Evolutionary conservation across 345 rosid species (phyloP).

Genomic region (Melastoma malabathricum): DNA sequence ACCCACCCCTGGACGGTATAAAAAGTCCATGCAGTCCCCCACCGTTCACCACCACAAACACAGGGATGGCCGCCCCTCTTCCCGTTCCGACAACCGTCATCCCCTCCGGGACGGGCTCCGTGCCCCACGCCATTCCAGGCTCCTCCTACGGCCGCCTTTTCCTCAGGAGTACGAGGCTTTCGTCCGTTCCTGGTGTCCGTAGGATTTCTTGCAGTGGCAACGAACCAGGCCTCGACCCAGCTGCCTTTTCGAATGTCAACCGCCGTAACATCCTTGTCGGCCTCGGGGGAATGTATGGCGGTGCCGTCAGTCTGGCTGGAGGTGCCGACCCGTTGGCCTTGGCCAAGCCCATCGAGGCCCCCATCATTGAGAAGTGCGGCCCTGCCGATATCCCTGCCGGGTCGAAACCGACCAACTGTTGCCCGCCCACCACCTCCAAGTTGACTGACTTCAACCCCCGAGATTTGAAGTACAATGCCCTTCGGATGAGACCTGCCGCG

Average conservation of each 20-base stretch:
- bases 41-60: not conserved
- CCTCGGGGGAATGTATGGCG: slow-evolving; percentile 39
- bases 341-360: slow-evolving; percentile 26
- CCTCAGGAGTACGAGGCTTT: not conserved
- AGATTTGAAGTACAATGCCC: slow-evolving; percentile 5
- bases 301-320: slow-evolving; percentile 15
- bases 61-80: slow-evolving; percentile 10
- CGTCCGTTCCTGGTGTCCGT: not conserved
- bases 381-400: slow-evolving; percentile 26
- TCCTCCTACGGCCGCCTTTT: not conserved
- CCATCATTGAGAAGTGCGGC: slow-evolving; percentile 28
- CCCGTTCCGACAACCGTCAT: not conserved
- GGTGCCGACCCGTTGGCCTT: slow-evolving; percentile 17
- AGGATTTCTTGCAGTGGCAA: slow-evolving; percentile 6
- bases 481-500: slow-evolving; percentile 31
- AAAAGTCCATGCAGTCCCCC: no score
- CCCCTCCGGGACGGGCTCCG: not conserved
- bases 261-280: slow-evolving; percentile 46
- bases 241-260: slow-evolving; percentile 13
- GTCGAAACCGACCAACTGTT: slow-evolving; percentile 23
- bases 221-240: not conserved
- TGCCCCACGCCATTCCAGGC: not conserved
- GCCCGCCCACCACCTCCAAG: slow-evolving; percentile 32
- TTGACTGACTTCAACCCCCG: slow-evolving; percentile 31
- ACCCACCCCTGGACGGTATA: no score